These are phyloP conservation scores for Ceratocystis ficicola DNA, from an alignment of 2,329 filamentous ascomycete species.

Conservation along the genomic window DNA sequence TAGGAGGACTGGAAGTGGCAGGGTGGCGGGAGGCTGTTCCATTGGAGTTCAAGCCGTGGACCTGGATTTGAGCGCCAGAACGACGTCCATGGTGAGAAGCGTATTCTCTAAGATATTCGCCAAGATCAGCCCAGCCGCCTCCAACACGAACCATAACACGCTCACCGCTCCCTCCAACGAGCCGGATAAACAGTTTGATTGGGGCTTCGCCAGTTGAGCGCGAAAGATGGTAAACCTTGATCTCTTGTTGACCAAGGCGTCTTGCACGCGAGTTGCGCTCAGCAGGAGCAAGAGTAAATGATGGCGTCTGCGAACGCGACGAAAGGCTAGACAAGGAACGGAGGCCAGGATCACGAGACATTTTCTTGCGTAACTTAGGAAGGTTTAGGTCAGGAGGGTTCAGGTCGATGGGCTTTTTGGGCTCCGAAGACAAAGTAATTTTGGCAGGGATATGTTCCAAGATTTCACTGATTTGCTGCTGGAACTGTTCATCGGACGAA, in stretches of 20 bases:
- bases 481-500: conserved; percentile 51
- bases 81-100: conserved; percentile 80
- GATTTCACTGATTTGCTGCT: conserved; percentile 68
- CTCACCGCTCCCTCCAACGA: conserved; percentile 80
- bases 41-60: conserved; percentile 27
- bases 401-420: conserved; percentile 36
- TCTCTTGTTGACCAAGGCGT: conserved; percentile 48
- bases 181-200: conserved; percentile 86
- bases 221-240: conserved; percentile 85
- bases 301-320: conserved; percentile 49
- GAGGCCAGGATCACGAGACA: conserved; percentile 34
- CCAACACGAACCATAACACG: conserved; percentile 96
- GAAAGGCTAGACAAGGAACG: conserved; percentile 43
- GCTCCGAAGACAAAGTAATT: conserved; percentile 55
- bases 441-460: conserved; percentile 65
- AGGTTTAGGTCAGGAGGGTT: conserved; percentile 48
- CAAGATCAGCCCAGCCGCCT: conserved; percentile 94
- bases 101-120: conserved; percentile 88
- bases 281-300: conserved; percentile 57
- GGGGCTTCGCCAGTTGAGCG: conserved; percentile 72
- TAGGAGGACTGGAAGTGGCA: conserved; percentile 32
- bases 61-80: conserved; percentile 45
- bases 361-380: conserved; percentile 34
- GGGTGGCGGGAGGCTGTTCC: not conserved
- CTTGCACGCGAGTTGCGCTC: conserved; percentile 39